These are phyloP conservation scores for Alternaria sp. DNA, from an alignment of 2,329 filamentous ascomycete species.

Conservation along the genomic window DNA sequence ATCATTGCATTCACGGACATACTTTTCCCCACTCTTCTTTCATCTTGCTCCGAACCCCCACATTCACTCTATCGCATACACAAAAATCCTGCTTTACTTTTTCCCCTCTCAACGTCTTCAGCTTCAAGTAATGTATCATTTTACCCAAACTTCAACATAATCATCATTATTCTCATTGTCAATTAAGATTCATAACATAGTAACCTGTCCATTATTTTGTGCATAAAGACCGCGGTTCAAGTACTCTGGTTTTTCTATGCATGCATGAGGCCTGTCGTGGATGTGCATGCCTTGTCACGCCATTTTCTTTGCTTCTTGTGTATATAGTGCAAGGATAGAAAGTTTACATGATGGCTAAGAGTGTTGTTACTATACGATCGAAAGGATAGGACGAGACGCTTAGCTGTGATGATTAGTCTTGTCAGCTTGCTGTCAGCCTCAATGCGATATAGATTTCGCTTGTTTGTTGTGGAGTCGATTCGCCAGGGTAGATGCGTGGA, in stretches of 20 bases:
- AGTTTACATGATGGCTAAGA: background rate
- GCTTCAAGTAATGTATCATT: background rate
- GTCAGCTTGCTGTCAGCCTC: background rate
- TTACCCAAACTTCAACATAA: background rate
- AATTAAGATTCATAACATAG: background rate
- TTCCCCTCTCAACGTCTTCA: background rate
- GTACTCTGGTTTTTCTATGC: background rate
- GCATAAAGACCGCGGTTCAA: background rate
- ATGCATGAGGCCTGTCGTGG: slow-evolving; percentile 1
- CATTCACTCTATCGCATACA: background rate
- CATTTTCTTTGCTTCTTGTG: slow-evolving; percentile 4
- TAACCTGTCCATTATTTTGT: slow-evolving; percentile 1
- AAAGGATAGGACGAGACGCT: background rate
- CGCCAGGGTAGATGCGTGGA: slow-evolving; percentile 3
- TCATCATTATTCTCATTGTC: background rate
- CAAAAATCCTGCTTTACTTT: slow-evolving; percentile 1
- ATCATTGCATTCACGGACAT: background rate
- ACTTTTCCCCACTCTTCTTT: background rate
- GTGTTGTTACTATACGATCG: background rate
- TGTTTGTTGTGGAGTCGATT: background rate
- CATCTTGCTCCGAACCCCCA: background rate
- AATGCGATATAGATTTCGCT: background rate
- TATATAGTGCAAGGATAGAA: background rate
- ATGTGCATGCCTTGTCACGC: slow-evolving; percentile 2
- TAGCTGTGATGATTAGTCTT: background rate